phyloP scores from a whole-genome alignment of 2,329 filamentous ascomycete species.

The Verruconis gallopava region DNA sequence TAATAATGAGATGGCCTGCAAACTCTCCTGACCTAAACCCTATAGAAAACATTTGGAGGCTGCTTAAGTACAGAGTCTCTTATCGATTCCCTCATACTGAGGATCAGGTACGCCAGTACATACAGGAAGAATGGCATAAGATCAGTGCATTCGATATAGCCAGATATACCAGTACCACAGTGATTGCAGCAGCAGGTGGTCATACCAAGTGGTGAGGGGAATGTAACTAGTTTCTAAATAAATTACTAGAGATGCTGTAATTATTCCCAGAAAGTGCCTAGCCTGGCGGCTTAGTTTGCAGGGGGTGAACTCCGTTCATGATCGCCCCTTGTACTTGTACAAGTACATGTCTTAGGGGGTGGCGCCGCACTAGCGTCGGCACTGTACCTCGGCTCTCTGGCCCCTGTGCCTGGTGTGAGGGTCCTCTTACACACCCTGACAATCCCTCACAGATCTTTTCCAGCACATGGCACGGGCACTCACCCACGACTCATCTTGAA shows the following conservation, averaged over 20 bases:
- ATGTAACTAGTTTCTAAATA: background rate
- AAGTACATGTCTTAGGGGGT: too few relatives aligned
- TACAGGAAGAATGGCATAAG: background rate
- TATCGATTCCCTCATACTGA: background rate
- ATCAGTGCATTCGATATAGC: background rate
- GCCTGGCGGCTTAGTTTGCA: too few relatives aligned
- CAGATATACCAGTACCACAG: background rate
- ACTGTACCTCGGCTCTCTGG: too few relatives aligned
- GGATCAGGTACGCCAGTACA: background rate
- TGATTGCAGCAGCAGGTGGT: background rate
- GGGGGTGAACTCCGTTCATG: background rate
- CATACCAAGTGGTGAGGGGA: background rate
- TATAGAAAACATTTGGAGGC: background rate
- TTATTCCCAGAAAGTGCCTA: background rate
- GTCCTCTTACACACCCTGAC: too few relatives aligned
- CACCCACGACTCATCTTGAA: too few relatives aligned
- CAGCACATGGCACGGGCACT: too few relatives aligned
- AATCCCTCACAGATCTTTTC: too few relatives aligned
- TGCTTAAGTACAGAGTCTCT: background rate
- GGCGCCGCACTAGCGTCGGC: too few relatives aligned
- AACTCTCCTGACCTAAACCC: conserved; percentile 1
- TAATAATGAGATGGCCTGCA: background rate
- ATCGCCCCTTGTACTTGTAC: background rate
- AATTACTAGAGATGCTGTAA: background rate
- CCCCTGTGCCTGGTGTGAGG: too few relatives aligned